Percentiles rank a stretch among this genome's conserved stretches.
These are phyloP conservation scores for Dioscorea cayenensis DNA, from an alignment of 116 monocot genomes.

Conservation along the genomic window DNA sequence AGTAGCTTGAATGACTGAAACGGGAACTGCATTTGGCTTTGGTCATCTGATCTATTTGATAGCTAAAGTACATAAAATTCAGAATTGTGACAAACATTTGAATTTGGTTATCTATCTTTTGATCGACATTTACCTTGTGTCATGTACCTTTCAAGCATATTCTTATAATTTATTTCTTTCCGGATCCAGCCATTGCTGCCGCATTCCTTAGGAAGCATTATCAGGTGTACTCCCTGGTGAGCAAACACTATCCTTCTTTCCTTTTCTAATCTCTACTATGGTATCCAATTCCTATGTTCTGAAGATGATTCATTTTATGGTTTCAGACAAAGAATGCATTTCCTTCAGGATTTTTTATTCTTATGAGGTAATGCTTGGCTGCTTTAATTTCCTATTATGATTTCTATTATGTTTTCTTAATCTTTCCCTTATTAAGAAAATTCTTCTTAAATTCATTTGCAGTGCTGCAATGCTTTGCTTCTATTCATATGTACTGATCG, in stretches of 20 bases:
- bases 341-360: constrained; percentile 57
- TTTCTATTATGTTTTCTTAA: neutral
- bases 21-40: too few species aligned
- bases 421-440: neutral
- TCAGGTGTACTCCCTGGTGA: constrained; percentile 52
- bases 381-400: neutral
- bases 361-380: constrained; percentile 46
- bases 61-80: too few species aligned
- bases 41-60: too few species aligned
- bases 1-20: too few species aligned
- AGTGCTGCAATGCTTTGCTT: constrained; percentile 82
- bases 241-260: neutral
- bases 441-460: constrained; percentile 10
- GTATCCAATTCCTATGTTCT: neutral
- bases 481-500: constrained; percentile 60
- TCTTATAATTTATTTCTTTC: constrained; percentile 3
- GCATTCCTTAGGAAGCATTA: constrained; percentile 57
- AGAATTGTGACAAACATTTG: neutral
- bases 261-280: neutral
- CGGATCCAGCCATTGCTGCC: constrained; percentile 57
- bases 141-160: neutral
- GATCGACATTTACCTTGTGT: neutral
- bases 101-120: neutral
- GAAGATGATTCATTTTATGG: constrained; percentile 1
- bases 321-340: constrained; percentile 76